These are phyloP conservation scores for Phaeosphaeria sp. DNA, from an alignment of 2,329 filamentous ascomycete genomes.

Conservation along the genomic window DNA sequence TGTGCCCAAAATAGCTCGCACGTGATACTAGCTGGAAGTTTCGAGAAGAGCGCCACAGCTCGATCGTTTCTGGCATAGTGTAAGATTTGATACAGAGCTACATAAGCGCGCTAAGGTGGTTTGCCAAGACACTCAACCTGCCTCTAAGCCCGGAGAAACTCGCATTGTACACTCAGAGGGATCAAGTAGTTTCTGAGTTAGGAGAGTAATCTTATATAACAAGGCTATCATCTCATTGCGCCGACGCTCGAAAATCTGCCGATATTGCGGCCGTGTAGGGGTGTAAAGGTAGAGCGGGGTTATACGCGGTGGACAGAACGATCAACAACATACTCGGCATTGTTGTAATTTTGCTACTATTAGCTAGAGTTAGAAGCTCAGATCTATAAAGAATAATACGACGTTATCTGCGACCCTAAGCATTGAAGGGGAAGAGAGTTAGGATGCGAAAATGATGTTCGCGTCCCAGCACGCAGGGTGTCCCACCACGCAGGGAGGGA, in stretches of 20 bases:
- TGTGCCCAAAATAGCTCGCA: not conserved
- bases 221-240: conserved; percentile 2
- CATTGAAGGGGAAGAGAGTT: conserved; percentile 3
- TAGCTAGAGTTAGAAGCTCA: not conserved
- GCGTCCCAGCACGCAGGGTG: conserved; percentile 4
- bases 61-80: too few species aligned
- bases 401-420: conserved; percentile 1
- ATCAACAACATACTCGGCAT: not conserved
- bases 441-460: conserved; percentile 6
- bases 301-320: conserved; percentile 1
- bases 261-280: conserved; percentile 1
- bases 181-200: conserved; percentile 2
- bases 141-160: conserved; percentile 1
- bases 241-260: not conserved
- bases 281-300: conserved; percentile 3
- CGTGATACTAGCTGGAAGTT: too few species aligned
- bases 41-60: too few species aligned
- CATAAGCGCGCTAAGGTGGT: too few species aligned
- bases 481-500: conserved; percentile 4
- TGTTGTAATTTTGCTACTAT: conserved; percentile 1
- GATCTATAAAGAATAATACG: not conserved
- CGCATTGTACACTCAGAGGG: conserved; percentile 1
- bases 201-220: not conserved
- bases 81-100: too few species aligned
- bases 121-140: too few species aligned